A percentile compares a stretch with the other conserved stretches of the same genome.
Evolutionary conservation across 2,329 filamentous ascomycete species (phyloP).

Genomic region (Penicillium olsonii): DNA sequence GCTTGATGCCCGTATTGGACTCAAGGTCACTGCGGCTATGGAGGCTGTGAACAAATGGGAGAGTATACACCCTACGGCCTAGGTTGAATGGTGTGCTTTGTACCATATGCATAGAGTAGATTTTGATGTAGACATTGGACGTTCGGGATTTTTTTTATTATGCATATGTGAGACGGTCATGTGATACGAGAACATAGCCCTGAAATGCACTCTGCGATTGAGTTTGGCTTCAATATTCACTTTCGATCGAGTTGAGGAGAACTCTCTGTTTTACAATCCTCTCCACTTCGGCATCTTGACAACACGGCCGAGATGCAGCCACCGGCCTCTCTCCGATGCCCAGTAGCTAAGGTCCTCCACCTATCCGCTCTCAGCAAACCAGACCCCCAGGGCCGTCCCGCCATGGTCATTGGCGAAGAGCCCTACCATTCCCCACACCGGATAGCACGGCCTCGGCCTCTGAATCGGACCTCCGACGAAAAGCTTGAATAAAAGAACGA

Average conservation of each 20-base stretch:
- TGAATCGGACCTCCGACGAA: constrained; percentile 20
- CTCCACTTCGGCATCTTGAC: background rate
- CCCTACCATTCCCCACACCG: constrained; percentile 13
- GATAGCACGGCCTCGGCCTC: constrained; percentile 29
- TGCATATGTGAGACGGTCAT: background rate
- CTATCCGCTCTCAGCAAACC: too few relatives aligned
- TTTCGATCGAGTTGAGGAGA: too few relatives aligned
- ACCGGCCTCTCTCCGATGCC: too few relatives aligned
- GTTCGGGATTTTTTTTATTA: background rate
- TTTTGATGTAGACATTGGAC: constrained; percentile 2
- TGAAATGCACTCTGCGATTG: too few relatives aligned
- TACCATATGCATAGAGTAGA: constrained; percentile 7
- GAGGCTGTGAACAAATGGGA: constrained; percentile 50
- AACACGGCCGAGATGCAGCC: background rate
- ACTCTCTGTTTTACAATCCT: too few relatives aligned
- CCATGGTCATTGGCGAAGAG: too few relatives aligned
- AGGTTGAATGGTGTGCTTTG: background rate
- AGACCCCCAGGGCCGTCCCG: too few relatives aligned
- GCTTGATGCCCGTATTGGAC: constrained; percentile 58
- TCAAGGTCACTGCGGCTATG: constrained; percentile 50
- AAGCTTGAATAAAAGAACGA: constrained; percentile 7
- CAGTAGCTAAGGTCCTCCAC: too few relatives aligned
- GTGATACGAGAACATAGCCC: background rate
- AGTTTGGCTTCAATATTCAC: too few relatives aligned
- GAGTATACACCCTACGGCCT: constrained; percentile 23